phyloP scores from a whole-genome alignment of 768 basidiomycete genomes.

The Lactarius deliciosus region DNA sequence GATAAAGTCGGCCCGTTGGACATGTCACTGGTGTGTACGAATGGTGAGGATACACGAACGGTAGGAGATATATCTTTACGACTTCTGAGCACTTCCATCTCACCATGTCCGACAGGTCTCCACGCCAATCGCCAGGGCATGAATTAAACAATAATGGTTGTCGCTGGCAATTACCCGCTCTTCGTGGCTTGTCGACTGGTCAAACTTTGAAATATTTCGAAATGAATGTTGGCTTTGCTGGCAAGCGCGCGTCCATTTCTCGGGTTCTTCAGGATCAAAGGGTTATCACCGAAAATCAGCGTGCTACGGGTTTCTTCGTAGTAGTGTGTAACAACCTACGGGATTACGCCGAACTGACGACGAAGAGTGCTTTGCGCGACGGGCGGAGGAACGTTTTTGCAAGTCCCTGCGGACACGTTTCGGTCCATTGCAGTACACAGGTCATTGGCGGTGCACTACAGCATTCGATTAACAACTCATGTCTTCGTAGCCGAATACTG shows the following conservation, averaged over 20 bases:
- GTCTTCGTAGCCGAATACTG: too few relatives aligned
- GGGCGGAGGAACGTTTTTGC: neutral
- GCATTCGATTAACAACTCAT: too few relatives aligned
- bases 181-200: neutral
- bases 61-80: neutral
- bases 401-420: neutral
- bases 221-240: neutral
- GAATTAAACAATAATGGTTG: neutral
- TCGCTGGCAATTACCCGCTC: neutral
- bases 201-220: neutral
- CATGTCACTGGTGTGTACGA: neutral
- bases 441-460: neutral
- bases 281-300: neutral
- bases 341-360: neutral
- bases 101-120: neutral
- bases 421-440: neutral
- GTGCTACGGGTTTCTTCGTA: neutral
- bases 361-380: neutral
- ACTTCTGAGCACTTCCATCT: neutral
- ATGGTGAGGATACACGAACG: neutral
- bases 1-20: neutral
- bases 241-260: neutral
- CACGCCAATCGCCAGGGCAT: neutral
- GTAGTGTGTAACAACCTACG: neutral
- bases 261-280: neutral